Percentiles rank a stretch among this genome's conserved stretches.
Evolutionary conservation across 768 basidiomycete genomes (phyloP).

Genomic region (Lanmaoa pseudosensibilis): DNA sequence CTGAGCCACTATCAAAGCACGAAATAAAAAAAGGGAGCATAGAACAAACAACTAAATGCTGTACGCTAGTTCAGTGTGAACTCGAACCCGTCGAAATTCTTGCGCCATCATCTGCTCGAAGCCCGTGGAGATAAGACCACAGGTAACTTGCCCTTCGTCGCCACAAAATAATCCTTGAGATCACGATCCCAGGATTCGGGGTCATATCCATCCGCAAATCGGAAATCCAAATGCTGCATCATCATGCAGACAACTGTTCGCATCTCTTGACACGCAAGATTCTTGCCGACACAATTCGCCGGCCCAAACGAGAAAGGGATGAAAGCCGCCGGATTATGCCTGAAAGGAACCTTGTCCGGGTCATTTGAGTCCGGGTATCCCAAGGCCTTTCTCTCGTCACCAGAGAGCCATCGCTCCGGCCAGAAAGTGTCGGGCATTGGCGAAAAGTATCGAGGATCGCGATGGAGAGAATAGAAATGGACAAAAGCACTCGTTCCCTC

Average conservation of each 20-base stretch:
- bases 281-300: conserved; percentile 45
- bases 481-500: conserved; percentile 45
- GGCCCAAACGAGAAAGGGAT: conserved; percentile 49
- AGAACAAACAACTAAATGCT: conserved; percentile 26
- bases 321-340: conserved; percentile 39
- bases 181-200: conserved; percentile 34
- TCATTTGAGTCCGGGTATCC: conserved; percentile 26
- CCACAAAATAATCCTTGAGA: conserved; percentile 41
- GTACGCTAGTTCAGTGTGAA: conserved; percentile 25
- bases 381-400: conserved; percentile 26
- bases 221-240: conserved; percentile 43
- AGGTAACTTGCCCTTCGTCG: conserved; percentile 35
- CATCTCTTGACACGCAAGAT: conserved; percentile 45
- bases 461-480: conserved; percentile 44
- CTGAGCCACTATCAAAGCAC: conserved; percentile 7
- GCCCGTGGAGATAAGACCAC: conserved; percentile 37
- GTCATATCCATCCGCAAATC: conserved; percentile 39
- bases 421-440: conserved; percentile 45
- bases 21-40: conserved; percentile 9
- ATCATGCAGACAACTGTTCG: conserved; percentile 38
- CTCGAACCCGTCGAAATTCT: conserved; percentile 8
- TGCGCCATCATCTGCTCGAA: conserved; percentile 17
- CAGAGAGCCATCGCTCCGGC: conserved; percentile 45
- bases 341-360: conserved; percentile 30
- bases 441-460: conserved; percentile 47